Evolutionary conservation across 1,139 yeast genomes (phyloP), one percentile per base, ranked within the genome.

Genomic region (Taphrina populina): DNA sequence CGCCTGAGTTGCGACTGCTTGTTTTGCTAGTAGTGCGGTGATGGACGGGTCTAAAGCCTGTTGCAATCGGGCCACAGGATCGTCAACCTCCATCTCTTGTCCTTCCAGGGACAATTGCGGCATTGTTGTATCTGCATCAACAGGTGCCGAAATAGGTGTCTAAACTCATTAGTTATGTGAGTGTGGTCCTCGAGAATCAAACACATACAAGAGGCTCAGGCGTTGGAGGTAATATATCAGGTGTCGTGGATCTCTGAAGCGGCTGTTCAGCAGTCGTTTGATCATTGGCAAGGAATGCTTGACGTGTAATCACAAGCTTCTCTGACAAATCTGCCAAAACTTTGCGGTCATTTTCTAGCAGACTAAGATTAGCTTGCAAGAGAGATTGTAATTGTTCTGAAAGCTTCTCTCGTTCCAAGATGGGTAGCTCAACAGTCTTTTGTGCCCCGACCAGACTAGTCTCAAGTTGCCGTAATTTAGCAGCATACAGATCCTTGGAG

Each of bases 211-310:
- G 34, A 13, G 54, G 46, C 19, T 49, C 54, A 6, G 46, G 46
- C 30, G 27, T 33, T n/a, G 54, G 54, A n/a, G 54, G 46, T 11
- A 30, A 45, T 46, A 49, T 49, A 10, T 49, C 54, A 6, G 54
- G 45, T 11, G 53, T 47, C 17, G 53, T 47, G 21, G 53, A 47
- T 13, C 36, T 17, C 20, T 13, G 27, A 11, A 23, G 13, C 17
- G 20, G 41, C 15, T 23, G 24, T 26, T 24, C 7, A 17, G 19
- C 53, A 33, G 36, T 8, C 33, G 29, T 34, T 7, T 24, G 26
- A 7, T 21, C 34, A 11, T 37, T 15, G 2, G 11, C 30, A n/a
- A 11, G 32, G 17, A 13, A 27, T 4, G 30, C 32, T 21, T n/a
- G n/a, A 17, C 17, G 23, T 13, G 47, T 36, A 15, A 24, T 15